Conservation (phyloP, 108 stramenopile genomes). For the Nitzschia inconspicua region DNA sequence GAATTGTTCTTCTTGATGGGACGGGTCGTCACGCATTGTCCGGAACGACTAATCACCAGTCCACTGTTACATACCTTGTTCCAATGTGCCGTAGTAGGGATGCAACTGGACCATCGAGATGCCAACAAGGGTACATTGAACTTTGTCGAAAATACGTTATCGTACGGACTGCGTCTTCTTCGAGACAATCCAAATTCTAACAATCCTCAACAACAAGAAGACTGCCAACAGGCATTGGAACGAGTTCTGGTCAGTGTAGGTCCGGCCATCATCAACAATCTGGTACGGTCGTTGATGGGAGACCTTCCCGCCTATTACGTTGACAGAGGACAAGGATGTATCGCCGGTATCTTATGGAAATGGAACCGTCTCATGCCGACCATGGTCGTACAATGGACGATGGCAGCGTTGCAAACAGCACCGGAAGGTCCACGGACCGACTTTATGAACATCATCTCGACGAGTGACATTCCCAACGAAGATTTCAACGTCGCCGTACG, state of each 20-base stretch:
- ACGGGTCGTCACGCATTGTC: slow-evolving; percentile 79
- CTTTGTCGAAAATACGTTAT: slow-evolving; percentile 68
- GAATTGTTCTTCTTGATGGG: slow-evolving; percentile 93
- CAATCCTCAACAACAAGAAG: slow-evolving; percentile 25
- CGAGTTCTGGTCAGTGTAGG: slow-evolving; percentile 56
- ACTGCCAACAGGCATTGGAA: slow-evolving; percentile 54
- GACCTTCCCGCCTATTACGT: slow-evolving; percentile 73
- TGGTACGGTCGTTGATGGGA: slow-evolving; percentile 65
- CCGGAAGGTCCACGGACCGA: slow-evolving; percentile 57
- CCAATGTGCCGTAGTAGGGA: slow-evolving; percentile 73
- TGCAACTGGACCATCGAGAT: slow-evolving; percentile 82
- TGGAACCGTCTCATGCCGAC: slow-evolving; percentile 62
- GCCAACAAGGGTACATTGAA: slow-evolving; percentile 84
- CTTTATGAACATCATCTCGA: slow-evolving; percentile 47
- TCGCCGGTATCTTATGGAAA: slow-evolving; percentile 79
- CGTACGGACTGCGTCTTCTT: slow-evolving; percentile 56
- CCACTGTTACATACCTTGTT: slow-evolving; percentile 62
- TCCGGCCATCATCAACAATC: slow-evolving; percentile 62
- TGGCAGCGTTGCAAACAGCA: slow-evolving; percentile 36
- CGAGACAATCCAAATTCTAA: too few species aligned
- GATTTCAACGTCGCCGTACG: slow-evolving; percentile 68
- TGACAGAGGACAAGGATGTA: slow-evolving; percentile 56
- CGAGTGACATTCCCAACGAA: slow-evolving; percentile 53
- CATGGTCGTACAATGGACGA: slow-evolving; percentile 68
- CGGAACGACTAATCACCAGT: slow-evolving; percentile 64